Evolutionary conservation across 768 basidiomycete genomes (phyloP).

Genomic region (Leccinellum rugosiceps): DNA sequence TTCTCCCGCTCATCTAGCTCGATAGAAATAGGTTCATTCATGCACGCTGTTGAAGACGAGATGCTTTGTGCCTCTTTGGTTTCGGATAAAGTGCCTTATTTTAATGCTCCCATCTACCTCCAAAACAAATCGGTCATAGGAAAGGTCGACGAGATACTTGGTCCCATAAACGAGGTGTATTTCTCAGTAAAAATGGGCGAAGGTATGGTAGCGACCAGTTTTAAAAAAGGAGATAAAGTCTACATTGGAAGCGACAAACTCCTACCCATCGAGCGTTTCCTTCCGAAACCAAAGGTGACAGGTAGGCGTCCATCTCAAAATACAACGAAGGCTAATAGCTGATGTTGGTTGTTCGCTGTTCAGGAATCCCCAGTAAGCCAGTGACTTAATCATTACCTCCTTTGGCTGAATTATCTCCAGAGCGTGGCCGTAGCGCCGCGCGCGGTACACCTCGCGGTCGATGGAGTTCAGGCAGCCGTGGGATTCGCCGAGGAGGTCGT

Average conservation of each 20-base stretch:
- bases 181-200: constrained; percentile 97
- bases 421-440: constrained; percentile 42
- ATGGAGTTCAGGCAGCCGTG: constrained; percentile 27
- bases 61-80: constrained; percentile 91
- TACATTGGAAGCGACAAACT: constrained; percentile 98
- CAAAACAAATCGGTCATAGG: constrained; percentile 95
- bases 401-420: constrained; percentile 37
- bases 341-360: not conserved
- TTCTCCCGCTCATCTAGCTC: constrained; percentile 6
- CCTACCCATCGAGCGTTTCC: constrained; percentile 91
- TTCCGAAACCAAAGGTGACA: constrained; percentile 88
- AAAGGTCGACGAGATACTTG: constrained; percentile 99
- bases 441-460: constrained; percentile 28
- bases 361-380: constrained; percentile 29
- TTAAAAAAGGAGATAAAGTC: constrained; percentile 97
- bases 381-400: constrained; percentile 1
- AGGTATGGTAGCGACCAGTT: constrained; percentile 93
- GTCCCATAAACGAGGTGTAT: constrained; percentile 97
- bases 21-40: constrained; percentile 88
- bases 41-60: constrained; percentile 96
- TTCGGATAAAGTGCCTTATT: constrained; percentile 92
- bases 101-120: constrained; percentile 98
- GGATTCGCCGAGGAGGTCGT: constrained; percentile 33
- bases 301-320: constrained; percentile 48
- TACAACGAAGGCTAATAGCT: not conserved